phyloP scores from a whole-genome alignment of 345 rosid species.

The Firmiana major region DNA sequence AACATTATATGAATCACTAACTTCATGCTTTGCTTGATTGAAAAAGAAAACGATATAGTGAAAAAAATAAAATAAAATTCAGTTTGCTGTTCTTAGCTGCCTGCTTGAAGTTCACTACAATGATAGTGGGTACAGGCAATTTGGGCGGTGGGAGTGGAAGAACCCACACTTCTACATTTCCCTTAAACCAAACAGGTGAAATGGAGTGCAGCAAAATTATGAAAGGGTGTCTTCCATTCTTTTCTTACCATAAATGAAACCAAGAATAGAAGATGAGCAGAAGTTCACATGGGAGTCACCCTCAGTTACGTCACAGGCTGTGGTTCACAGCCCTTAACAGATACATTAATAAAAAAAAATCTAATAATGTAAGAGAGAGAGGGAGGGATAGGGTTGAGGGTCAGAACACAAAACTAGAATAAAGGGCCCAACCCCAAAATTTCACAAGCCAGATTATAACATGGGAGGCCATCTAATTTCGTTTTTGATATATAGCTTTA shows the following conservation, averaged over 20 bases:
- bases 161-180: constrained; percentile 9
- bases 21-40: not conserved
- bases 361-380: constrained; percentile 20
- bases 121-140: not conserved
- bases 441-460: constrained; percentile 10
- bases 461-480: not conserved
- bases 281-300: constrained; percentile 34
- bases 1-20: not conserved
- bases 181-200: constrained; percentile 7
- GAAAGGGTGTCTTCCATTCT: constrained; percentile 8
- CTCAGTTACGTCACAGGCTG: constrained; percentile 22
- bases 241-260: constrained; percentile 27
- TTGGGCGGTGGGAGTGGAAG: constrained; percentile 1
- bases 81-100: not conserved
- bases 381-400: not conserved
- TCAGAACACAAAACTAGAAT: not conserved
- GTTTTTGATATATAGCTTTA: not conserved
- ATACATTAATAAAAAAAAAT: not conserved
- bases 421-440: constrained; percentile 2
- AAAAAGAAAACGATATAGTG: not conserved
- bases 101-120: not conserved
- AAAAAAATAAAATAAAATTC: not conserved
- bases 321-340: not conserved
- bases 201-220: constrained; percentile 5
- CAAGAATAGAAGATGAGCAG: constrained; percentile 11